These are phyloP conservation scores for Aspergillus affinis DNA, from an alignment of 495 filamentous ascomycete genomes.

Conservation along the genomic window DNA sequence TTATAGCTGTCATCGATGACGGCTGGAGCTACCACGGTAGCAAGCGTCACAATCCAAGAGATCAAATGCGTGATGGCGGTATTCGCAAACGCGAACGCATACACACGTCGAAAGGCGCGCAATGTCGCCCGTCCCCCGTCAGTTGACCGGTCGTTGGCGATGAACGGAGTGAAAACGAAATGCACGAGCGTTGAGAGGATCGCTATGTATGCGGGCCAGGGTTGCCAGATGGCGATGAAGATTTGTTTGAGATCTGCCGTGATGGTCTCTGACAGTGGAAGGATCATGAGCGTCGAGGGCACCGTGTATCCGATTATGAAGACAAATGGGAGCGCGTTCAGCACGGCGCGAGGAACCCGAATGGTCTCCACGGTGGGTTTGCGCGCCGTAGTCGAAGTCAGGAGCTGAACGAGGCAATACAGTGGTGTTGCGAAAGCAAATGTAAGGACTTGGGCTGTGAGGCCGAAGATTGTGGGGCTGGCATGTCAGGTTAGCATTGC, in stretches of 20 bases:
- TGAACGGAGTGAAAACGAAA: constrained; percentile 36
- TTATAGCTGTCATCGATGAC: constrained; percentile 34
- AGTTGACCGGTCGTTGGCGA: constrained; percentile 25
- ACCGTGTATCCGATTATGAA: constrained; percentile 51
- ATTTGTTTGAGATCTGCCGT: constrained; percentile 52
- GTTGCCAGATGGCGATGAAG: constrained; percentile 59
- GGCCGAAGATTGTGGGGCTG: constrained; percentile 51
- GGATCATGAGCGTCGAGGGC: constrained; percentile 50
- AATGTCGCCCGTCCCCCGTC: constrained; percentile 30
- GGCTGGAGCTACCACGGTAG: constrained; percentile 34
- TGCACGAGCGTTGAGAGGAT: constrained; percentile 33
- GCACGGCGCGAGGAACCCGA: constrained; percentile 45
- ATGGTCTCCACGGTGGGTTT: constrained; percentile 47
- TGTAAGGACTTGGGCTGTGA: constrained; percentile 52
- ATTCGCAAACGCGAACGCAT: constrained; percentile 51
- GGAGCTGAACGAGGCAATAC: constrained; percentile 51
- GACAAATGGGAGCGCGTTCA: constrained; percentile 47
- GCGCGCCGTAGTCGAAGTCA: constrained; percentile 50
- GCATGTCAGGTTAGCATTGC: neutral
- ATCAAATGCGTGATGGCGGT: constrained; percentile 49
- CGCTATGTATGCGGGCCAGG: constrained; percentile 53
- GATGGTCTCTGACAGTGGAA: constrained; percentile 48
- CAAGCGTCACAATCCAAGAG: constrained; percentile 44
- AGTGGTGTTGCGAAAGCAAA: constrained; percentile 56
- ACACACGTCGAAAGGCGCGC: constrained; percentile 51